Conservation (phyloP, 495 filamentous ascomycete species). For the Thermothielavioides terrestris region DNA sequence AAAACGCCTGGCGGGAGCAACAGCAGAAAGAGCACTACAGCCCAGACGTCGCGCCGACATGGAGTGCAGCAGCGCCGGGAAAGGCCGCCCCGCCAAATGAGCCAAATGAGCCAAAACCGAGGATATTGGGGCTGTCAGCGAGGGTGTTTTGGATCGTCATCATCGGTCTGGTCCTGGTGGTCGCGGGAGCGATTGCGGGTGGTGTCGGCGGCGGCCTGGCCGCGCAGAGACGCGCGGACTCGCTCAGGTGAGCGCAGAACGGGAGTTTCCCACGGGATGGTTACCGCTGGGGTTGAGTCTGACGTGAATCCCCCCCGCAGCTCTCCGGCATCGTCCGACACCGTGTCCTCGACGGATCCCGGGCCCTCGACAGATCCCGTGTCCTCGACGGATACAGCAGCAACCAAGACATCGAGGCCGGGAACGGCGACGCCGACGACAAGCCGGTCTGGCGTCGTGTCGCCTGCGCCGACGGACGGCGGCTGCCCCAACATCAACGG, state of each 20-base stretch:
- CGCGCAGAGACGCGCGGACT: neutral
- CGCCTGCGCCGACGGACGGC: slow-evolving; percentile 12
- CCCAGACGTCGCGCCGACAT: no score
- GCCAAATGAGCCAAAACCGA: neutral
- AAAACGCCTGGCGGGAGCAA: no score
- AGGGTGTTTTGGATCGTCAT: slow-evolving; percentile 25
- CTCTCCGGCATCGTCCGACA: no score
- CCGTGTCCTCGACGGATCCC: no score
- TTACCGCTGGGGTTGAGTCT: no score
- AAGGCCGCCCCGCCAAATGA: neutral
- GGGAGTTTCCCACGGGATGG: no score
- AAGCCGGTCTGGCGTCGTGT: neutral
- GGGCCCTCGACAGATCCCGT: no score
- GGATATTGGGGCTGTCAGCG: slow-evolving; percentile 26
- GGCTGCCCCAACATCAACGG: slow-evolving; percentile 24
- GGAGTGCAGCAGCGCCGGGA: neutral
- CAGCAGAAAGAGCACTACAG: neutral
- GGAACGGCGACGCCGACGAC: neutral
- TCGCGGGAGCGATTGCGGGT: slow-evolving; percentile 28
- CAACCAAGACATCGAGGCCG: neutral
- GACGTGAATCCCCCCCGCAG: no score
- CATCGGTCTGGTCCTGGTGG: slow-evolving; percentile 18
- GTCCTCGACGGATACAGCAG: slow-evolving; percentile 11
- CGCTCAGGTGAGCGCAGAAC: neutral
- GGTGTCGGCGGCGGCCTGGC: slow-evolving; percentile 14